Conservation (phyloP, 331 rosid species). For the Saraca asoca region DNA sequence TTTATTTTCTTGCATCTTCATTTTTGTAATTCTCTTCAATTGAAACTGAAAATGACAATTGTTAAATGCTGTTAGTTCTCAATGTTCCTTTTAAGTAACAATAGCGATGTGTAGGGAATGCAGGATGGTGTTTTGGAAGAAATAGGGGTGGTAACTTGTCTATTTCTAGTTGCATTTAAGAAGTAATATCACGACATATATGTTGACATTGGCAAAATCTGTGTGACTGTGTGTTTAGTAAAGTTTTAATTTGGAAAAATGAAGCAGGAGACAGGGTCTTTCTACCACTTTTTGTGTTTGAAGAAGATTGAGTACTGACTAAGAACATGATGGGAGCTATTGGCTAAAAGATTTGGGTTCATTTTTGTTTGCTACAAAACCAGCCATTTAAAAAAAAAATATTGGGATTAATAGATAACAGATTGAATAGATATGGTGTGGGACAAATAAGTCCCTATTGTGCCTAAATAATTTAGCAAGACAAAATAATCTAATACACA, state of each 20-base stretch:
- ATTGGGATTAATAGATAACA: too few species aligned
- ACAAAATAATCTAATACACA: not conserved
- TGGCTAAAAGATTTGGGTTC: not conserved
- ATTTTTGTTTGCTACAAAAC: too few species aligned
- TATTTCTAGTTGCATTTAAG: too few species aligned
- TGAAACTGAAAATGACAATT: slow-evolving; percentile 8
- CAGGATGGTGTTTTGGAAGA: slow-evolving; percentile 6
- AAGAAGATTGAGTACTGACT: not conserved
- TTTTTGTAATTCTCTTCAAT: not conserved
- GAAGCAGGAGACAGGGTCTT: not conserved
- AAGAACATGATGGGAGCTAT: not conserved
- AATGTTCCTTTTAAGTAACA: not conserved
- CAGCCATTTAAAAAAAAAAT: too few species aligned
- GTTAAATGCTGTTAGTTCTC: slow-evolving; percentile 9
- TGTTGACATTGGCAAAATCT: too few species aligned
- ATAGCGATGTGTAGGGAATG: not conserved
- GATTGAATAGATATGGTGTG: too few species aligned
- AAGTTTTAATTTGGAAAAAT: not conserved
- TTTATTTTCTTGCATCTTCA: not conserved
- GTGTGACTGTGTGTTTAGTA: not conserved
- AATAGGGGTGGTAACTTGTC: not conserved
- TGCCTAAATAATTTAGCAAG: too few species aligned
- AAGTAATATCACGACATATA: too few species aligned
- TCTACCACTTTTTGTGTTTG: slow-evolving; percentile 5
- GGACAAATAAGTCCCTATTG: too few species aligned